phyloP scores from a whole-genome alignment of 139 green algal species.

The Micractinium sp. region DNA sequence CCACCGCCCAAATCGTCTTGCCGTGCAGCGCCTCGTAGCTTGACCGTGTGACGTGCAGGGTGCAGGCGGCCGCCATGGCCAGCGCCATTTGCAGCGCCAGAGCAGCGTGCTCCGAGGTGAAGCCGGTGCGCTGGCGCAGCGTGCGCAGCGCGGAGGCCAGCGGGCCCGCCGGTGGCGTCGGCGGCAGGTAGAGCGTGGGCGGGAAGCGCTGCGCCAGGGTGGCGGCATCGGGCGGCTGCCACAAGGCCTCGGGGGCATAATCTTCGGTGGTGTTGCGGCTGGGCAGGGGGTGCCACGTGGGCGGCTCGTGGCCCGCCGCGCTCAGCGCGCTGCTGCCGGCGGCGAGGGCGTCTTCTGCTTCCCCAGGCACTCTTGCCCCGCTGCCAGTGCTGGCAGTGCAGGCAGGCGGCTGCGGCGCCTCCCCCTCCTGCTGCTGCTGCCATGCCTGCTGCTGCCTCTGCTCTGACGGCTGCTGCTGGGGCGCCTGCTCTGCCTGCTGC shows the following conservation, averaged over 20 bases:
- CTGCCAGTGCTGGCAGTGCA: neutral
- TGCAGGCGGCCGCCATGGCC: conserved; percentile 18
- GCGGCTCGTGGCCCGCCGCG: neutral
- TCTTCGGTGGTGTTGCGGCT: neutral
- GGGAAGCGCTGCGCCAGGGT: conserved; percentile 1
- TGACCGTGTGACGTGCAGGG: conserved; percentile 6
- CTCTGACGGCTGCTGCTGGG: neutral
- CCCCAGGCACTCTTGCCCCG: neutral
- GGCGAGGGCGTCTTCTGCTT: neutral
- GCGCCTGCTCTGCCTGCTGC: neutral
- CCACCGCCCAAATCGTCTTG: conserved; percentile 27
- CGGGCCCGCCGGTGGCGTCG: neutral
- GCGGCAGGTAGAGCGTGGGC: conserved; percentile 1
- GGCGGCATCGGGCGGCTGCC: neutral
- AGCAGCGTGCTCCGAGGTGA: neutral
- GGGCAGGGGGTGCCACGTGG: neutral
- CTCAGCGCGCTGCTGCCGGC: neutral
- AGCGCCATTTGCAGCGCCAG: conserved; percentile 40
- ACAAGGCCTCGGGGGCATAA: neutral
- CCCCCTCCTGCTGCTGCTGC: neutral
- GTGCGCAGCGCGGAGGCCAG: neutral
- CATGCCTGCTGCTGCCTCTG: neutral
- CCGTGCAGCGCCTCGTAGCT: conserved; percentile 24
- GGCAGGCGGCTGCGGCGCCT: neutral
- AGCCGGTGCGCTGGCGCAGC: neutral